phyloP scores from a whole-genome alignment of 495 filamentous ascomycete genomes.

The Bryoglossum gracile region DNA sequence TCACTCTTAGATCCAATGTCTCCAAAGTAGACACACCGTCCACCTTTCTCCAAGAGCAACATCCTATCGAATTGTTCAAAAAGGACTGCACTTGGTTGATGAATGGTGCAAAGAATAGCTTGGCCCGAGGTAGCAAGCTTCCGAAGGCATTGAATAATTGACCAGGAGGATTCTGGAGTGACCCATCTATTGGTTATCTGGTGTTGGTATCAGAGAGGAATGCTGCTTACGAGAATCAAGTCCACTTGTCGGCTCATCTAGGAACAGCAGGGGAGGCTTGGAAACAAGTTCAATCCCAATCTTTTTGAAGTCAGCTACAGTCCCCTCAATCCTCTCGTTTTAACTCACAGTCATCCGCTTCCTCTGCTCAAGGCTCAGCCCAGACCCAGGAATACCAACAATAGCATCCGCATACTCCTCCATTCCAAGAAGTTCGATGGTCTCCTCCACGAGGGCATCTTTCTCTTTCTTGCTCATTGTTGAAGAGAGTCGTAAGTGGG shows the following conservation, averaged over 20 bases:
- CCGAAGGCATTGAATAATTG: constrained; percentile 66
- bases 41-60: constrained; percentile 58
- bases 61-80: constrained; percentile 85
- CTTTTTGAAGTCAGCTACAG: too few relatives aligned
- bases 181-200: constrained; percentile 1
- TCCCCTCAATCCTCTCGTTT: too few relatives aligned
- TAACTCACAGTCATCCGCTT: constrained; percentile 62
- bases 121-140: constrained; percentile 75
- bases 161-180: constrained; percentile 68
- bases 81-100: constrained; percentile 80
- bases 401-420: constrained; percentile 72
- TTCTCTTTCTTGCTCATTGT: constrained; percentile 39
- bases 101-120: constrained; percentile 89
- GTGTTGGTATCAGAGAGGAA: constrained; percentile 42
- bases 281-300: constrained; percentile 82
- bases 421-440: constrained; percentile 62
- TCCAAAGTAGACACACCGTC: constrained; percentile 71
- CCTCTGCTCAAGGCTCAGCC: constrained; percentile 56
- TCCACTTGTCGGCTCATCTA: constrained; percentile 79
- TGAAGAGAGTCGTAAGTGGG: constrained; percentile 35
- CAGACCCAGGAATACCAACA: constrained; percentile 73
- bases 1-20: constrained; percentile 60
- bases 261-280: constrained; percentile 78
- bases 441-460: constrained; percentile 49
- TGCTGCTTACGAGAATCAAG: constrained; percentile 64